phyloP scores from a whole-genome alignment of 768 basidiomycete genomes.

The Cystofilobasidium macerans region DNA sequence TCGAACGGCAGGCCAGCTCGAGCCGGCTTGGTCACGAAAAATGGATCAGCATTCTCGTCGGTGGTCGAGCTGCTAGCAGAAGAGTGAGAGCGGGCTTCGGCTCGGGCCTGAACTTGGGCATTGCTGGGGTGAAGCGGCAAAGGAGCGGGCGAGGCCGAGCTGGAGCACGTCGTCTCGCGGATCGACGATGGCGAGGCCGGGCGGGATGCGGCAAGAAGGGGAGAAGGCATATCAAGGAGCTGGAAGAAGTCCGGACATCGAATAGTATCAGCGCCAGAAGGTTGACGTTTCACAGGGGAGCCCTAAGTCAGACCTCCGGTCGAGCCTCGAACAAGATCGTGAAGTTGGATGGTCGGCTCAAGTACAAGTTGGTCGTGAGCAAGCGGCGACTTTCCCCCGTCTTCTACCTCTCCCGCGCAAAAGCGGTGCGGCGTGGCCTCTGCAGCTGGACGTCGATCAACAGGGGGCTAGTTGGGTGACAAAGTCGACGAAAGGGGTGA shows the following conservation, averaged over 20 bases:
- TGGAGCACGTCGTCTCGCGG: not conserved
- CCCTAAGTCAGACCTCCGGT: too few relatives aligned
- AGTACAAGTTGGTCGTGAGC: too few relatives aligned
- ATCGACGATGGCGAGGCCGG: not conserved
- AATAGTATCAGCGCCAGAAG: too few relatives aligned
- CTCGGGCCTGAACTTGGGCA: not conserved
- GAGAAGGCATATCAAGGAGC: not conserved
- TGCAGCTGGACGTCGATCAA: not conserved
- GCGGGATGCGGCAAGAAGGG: not conserved
- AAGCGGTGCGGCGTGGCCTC: too few relatives aligned
- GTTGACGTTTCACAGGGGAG: too few relatives aligned
- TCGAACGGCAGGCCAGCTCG: not conserved
- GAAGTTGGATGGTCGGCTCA: too few relatives aligned
- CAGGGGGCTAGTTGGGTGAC: not conserved
- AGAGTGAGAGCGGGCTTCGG: too few relatives aligned
- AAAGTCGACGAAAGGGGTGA: not conserved
- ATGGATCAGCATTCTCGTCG: not conserved
- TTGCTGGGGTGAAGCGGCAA: not conserved
- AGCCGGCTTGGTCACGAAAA: not conserved
- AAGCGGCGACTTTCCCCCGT: too few relatives aligned
- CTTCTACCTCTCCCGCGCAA: too few relatives aligned
- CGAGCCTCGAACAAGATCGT: too few relatives aligned
- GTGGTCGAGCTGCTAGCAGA: too few relatives aligned
- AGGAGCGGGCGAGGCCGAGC: not conserved
- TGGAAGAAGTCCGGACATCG: not conserved